Evolutionary conservation across 2,329 filamentous ascomycete species (phyloP).

Genomic region (Pezicula carpinea): DNA sequence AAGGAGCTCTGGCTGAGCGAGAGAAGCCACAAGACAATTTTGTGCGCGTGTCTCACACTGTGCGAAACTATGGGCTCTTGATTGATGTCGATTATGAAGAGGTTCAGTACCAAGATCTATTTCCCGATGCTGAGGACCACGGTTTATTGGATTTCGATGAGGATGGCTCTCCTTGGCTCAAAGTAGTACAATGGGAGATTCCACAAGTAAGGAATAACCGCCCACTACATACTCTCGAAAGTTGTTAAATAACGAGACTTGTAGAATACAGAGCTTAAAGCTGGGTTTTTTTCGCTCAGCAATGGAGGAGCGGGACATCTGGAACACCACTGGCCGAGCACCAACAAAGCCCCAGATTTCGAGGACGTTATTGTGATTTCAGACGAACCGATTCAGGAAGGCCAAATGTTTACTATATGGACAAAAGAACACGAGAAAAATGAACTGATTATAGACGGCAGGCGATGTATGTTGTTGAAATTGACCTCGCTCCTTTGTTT

Average conservation of each 20-base stretch:
- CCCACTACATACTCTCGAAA: too few species aligned
- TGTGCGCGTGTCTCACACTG: background rate
- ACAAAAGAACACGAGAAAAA: constrained; percentile 8
- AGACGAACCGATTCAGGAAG: constrained; percentile 5
- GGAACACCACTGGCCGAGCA: constrained; percentile 4
- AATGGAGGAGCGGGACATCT: background rate
- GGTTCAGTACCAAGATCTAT: background rate
- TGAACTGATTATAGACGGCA: constrained; percentile 1
- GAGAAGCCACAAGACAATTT: background rate
- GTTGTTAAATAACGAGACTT: too few species aligned
- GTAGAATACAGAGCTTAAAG: too few species aligned
- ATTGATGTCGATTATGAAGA: background rate
- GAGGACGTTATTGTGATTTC: constrained; percentile 10
- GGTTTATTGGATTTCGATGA: too few species aligned
- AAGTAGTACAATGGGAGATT: constrained; percentile 11
- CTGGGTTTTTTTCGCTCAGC: too few species aligned
- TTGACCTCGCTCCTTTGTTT: background rate
- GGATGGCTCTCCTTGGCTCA: background rate
- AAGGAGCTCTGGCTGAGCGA: background rate
- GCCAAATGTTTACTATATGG: constrained; percentile 9
- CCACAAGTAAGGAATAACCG: constrained; percentile 3
- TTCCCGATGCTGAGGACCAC: background rate
- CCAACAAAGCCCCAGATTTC: constrained; percentile 4
- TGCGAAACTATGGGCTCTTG: background rate
- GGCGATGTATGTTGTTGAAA: constrained; percentile 1